phyloP scores from a whole-genome alignment of 148 eudicot genomes.

The Vaccinium macrocarpon region DNA sequence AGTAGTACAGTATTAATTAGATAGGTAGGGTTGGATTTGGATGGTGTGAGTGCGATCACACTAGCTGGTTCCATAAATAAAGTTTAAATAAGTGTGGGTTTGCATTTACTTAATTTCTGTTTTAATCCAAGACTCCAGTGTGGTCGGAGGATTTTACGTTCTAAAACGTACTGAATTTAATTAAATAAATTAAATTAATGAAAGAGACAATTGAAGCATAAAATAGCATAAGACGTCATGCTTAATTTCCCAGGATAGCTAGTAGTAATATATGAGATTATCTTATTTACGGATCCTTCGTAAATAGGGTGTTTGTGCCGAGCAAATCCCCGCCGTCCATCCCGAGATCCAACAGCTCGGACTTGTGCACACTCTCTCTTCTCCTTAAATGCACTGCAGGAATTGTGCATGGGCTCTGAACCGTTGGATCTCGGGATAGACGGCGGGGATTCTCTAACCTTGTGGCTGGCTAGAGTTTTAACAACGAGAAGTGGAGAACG shows the following conservation, averaged over 20 bases:
- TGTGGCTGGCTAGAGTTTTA: neutral
- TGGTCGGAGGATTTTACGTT: neutral
- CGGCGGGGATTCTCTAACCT: too few species aligned
- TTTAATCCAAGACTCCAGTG: neutral
- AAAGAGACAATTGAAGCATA: neutral
- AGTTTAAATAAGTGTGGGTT: neutral
- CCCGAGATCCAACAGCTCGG: too few species aligned
- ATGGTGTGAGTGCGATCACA: neutral
- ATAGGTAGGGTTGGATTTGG: too few species aligned
- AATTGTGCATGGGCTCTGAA: too few species aligned
- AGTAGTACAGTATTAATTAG: neutral
- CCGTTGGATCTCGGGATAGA: too few species aligned
- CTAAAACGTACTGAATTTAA: neutral
- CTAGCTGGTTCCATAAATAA: neutral
- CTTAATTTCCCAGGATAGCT: too few species aligned
- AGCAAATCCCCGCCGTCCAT: too few species aligned
- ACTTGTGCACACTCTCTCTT: too few species aligned
- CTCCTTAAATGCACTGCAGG: too few species aligned
- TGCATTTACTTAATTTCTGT: neutral
- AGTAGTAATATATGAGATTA: too few species aligned
- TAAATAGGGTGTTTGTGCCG: too few species aligned
- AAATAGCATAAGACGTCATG: neutral
- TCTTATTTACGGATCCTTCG: too few species aligned
- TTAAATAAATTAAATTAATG: neutral
- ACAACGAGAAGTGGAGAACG: neutral